phyloP scores from a whole-genome alignment of 75 land plant species.

The Pinus taeda region DNA sequence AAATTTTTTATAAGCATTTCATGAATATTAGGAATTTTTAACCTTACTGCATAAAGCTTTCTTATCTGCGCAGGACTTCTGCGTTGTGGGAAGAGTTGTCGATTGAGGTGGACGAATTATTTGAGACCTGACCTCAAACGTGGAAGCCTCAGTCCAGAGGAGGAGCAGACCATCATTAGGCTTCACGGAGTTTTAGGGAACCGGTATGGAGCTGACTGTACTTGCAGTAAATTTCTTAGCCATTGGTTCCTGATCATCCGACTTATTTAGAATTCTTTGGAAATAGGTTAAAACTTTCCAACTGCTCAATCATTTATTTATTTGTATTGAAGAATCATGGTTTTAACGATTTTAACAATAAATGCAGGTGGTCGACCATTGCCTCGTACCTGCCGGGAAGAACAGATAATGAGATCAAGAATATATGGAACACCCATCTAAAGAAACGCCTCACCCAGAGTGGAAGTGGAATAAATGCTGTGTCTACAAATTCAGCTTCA shows the following conservation, averaged over 20 bases:
- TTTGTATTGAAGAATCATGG: too few relatives aligned
- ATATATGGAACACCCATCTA: constrained; percentile 12
- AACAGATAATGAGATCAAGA: constrained; percentile 19
- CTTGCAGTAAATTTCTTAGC: too few relatives aligned
- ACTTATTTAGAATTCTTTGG: too few relatives aligned
- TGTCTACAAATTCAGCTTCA: too few relatives aligned
- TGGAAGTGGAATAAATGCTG: too few relatives aligned
- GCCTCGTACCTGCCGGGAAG: constrained; percentile 15
- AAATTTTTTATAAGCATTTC: too few relatives aligned
- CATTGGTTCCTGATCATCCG: too few relatives aligned
- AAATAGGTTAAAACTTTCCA: too few relatives aligned
- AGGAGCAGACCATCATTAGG: constrained; percentile 19
- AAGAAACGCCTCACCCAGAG: neutral
- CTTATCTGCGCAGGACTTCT: neutral
- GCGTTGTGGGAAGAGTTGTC: constrained; percentile 14
- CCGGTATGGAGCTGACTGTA: neutral
- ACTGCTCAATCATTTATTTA: too few relatives aligned
- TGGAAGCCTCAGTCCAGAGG: constrained; percentile 13
- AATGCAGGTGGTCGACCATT: constrained; percentile 12
- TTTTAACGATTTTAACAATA: too few relatives aligned
- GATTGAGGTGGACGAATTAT: constrained; percentile 17
- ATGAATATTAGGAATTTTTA: too few relatives aligned
- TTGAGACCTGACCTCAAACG: constrained; percentile 31
- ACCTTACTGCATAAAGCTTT: too few relatives aligned
- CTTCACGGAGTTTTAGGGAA: constrained; percentile 27